Evolutionary conservation across 345 rosid genomes (phyloP).

Genomic region (Rhodomyrtus tomentosa): DNA sequence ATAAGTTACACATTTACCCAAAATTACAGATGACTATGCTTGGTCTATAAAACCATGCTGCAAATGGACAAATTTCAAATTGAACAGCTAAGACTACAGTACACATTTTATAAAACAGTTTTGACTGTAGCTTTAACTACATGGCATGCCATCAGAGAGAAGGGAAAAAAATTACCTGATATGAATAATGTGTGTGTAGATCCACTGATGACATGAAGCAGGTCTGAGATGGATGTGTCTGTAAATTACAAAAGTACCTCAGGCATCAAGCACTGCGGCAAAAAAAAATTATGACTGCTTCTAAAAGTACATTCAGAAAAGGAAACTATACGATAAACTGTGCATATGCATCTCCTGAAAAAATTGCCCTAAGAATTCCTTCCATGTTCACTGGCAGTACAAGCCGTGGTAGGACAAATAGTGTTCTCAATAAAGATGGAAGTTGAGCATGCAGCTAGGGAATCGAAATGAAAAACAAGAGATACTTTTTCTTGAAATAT

Average conservation of each 20-base stretch:
- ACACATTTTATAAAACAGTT: neutral
- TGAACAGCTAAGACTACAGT: neutral
- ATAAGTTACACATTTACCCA: neutral
- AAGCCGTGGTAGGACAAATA: neutral
- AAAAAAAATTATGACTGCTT: neutral
- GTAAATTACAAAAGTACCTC: conserved; percentile 18
- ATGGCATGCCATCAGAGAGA: neutral
- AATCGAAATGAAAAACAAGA: neutral
- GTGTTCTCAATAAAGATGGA: neutral
- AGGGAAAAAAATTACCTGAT: conserved; percentile 49
- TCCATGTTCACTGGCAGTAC: neutral
- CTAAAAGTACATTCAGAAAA: neutral
- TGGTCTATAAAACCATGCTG: neutral
- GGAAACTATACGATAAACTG: neutral
- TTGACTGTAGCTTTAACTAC: neutral
- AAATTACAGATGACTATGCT: neutral
- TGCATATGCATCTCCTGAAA: neutral
- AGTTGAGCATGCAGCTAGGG: neutral
- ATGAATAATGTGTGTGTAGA: conserved; percentile 96
- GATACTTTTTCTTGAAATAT: neutral
- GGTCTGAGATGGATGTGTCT: conserved; percentile 97
- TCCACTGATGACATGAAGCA: conserved; percentile 99
- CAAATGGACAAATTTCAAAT: neutral
- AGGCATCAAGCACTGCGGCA: neutral
- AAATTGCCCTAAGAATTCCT: neutral